These are phyloP conservation scores for Chimonanthus praecox DNA, from an alignment of 164 flowering plant species.

Conservation along the genomic window DNA sequence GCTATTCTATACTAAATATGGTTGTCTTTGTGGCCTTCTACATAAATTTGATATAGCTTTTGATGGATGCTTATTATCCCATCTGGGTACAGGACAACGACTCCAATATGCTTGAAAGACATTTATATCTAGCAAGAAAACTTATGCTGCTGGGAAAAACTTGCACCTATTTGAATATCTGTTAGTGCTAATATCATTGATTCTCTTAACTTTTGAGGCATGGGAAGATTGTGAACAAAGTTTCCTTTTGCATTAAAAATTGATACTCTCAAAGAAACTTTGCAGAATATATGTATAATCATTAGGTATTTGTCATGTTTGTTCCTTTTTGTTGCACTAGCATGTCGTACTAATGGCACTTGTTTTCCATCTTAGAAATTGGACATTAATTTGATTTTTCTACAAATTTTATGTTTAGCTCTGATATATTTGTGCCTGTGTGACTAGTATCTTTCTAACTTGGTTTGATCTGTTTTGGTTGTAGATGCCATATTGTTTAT, in stretches of 20 bases:
- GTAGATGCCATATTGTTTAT: slow-evolving; percentile 86
- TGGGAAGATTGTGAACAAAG: too few relatives aligned
- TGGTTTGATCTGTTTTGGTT: neutral
- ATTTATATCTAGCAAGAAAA: neutral
- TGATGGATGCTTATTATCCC: neutral
- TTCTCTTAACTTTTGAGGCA: too few relatives aligned
- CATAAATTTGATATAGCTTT: neutral
- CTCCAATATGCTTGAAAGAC: neutral
- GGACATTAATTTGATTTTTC: neutral
- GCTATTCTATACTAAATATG: neutral
- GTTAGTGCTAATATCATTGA: too few relatives aligned
- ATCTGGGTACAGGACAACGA: neutral
- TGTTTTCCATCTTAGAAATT: neutral
- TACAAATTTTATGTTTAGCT: neutral
- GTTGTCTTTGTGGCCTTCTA: neutral
- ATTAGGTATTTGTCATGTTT: neutral
- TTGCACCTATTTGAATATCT: neutral
- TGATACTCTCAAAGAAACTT: too few relatives aligned
- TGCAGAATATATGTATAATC: too few relatives aligned
- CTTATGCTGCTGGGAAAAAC: neutral
- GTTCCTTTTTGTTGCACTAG: neutral
- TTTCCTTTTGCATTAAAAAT: too few relatives aligned
- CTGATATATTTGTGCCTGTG: neutral
- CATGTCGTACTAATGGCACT: neutral
- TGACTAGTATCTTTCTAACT: neutral